Evolutionary conservation across 2,329 filamentous ascomycete species (phyloP).

Genomic region (Shiraia bambusicola): DNA sequence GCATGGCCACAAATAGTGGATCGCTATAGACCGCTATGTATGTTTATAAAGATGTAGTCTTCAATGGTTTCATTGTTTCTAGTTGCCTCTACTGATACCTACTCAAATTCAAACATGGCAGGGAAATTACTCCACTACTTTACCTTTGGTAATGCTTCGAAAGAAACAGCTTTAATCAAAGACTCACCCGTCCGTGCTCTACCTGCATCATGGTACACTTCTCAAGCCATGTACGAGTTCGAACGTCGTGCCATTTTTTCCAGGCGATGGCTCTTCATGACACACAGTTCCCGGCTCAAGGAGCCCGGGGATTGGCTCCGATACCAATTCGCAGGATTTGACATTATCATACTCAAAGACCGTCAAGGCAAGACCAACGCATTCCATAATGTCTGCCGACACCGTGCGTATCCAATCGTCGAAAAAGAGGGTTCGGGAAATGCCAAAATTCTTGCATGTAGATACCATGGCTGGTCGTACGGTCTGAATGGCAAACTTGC

Average conservation of each 20-base stretch:
- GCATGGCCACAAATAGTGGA: too few species aligned
- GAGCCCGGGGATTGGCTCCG: slow-evolving; percentile 23
- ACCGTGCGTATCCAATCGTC: slow-evolving; percentile 43
- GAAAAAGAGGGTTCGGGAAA: slow-evolving; percentile 35
- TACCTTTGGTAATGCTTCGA: slow-evolving; percentile 12
- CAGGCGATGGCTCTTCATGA: slow-evolving; percentile 42
- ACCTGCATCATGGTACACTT: slow-evolving; percentile 50
- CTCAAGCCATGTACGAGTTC: slow-evolving; percentile 48
- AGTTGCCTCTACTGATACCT: too few species aligned
- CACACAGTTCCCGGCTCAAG: slow-evolving; percentile 30
- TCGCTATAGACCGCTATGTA: too few species aligned
- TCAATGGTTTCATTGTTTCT: too few species aligned
- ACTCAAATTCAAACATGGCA: neutral
- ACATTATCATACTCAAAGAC: slow-evolving; percentile 23
- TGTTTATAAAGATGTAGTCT: too few species aligned
- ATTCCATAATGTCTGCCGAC: slow-evolving; percentile 49
- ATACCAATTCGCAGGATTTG: slow-evolving; percentile 25
- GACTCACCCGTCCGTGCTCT: slow-evolving; percentile 35
- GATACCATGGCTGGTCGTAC: slow-evolving; percentile 51
- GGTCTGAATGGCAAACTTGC: slow-evolving; percentile 45
- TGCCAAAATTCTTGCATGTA: slow-evolving; percentile 42
- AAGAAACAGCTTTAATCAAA: slow-evolving; percentile 2
- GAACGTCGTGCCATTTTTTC: slow-evolving; percentile 51
- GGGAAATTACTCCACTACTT: slow-evolving; percentile 19
- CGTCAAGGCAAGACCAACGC: slow-evolving; percentile 22